Evolutionary conservation across 2,329 filamentous ascomycete genomes (phyloP).

Genomic region (Aspergillus novofumigatus): DNA sequence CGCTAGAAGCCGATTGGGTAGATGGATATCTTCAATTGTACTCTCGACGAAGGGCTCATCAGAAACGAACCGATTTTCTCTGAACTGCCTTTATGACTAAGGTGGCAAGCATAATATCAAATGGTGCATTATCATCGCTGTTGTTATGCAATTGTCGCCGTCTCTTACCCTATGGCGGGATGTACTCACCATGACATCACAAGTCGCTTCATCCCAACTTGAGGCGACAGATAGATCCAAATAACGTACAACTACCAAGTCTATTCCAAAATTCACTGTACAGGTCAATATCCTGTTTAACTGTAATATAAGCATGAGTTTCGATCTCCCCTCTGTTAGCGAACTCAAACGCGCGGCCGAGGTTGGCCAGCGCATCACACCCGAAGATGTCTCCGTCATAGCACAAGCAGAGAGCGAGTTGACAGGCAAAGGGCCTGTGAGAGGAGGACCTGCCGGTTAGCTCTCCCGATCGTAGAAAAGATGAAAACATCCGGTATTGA

Average conservation of each 20-base stretch:
- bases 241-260: background rate
- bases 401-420: slow-evolving; percentile 30
- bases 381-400: slow-evolving; percentile 29
- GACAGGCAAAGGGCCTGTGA: slow-evolving; percentile 27
- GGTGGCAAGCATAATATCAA: background rate
- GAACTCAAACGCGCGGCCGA: slow-evolving; percentile 31
- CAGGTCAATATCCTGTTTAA: background rate
- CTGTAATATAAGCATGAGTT: slow-evolving; percentile 10
- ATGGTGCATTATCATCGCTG: background rate
- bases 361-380: slow-evolving; percentile 29
- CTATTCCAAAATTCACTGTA: background rate
- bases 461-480: background rate
- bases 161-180: slow-evolving; percentile 11
- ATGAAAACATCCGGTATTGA: background rate
- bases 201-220: background rate
- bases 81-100: background rate
- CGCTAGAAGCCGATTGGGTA: background rate
- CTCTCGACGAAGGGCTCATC: too few relatives aligned
- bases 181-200: slow-evolving; percentile 27
- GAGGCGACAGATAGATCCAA: background rate
- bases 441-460: slow-evolving; percentile 31
- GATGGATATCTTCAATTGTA: too few relatives aligned
- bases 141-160: background rate
- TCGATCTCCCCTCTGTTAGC: slow-evolving; percentile 14
- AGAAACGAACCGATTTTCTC: background rate